phyloP scores from a whole-genome alignment of 352 stramenopile genomes.

The Phytophthora crassamura region DNA sequence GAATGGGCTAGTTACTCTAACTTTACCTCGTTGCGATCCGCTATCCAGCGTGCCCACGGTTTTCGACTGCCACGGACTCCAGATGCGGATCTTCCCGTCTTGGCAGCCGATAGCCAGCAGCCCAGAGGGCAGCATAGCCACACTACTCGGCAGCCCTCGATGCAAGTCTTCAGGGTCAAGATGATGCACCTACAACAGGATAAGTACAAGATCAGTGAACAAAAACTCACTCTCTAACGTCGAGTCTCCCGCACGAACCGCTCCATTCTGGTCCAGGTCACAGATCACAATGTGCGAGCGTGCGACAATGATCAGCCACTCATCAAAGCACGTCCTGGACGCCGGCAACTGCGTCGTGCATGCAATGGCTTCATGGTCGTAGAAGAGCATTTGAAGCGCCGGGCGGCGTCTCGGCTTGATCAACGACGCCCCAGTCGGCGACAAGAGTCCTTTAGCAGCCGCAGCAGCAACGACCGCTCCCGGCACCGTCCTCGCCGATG shows the following conservation, averaged over 20 bases:
- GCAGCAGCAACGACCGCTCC: constrained; percentile 20
- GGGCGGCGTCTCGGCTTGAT: constrained; percentile 51
- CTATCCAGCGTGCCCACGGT: constrained; percentile 71
- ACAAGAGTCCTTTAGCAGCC: constrained; percentile 30
- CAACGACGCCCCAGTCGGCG: constrained; percentile 42
- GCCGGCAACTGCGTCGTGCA: constrained; percentile 47
- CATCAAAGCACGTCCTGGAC: constrained; percentile 69
- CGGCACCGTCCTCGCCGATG: constrained; percentile 44
- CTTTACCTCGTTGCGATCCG: constrained; percentile 53
- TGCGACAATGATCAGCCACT: constrained; percentile 73
- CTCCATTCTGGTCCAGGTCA: constrained; percentile 71
- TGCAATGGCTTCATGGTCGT: constrained; percentile 72
- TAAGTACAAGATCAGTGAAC: not conserved
- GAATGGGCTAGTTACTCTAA: no score
- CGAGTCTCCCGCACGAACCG: constrained; percentile 31
- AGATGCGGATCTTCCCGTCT: constrained; percentile 79
- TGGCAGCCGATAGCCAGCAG: constrained; percentile 77
- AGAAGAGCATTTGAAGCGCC: constrained; percentile 74
- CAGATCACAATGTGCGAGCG: constrained; percentile 70
- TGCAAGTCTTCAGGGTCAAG: constrained; percentile 63
- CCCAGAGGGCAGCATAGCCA: constrained; percentile 66
- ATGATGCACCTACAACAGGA: constrained; percentile 31
- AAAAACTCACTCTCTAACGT: not conserved
- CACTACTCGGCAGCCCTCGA: constrained; percentile 60
- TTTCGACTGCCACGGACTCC: constrained; percentile 65